These are phyloP conservation scores for Wickerhamomyces rabaulensis DNA, from an alignment of 805 yeast species.

Conservation along the genomic window DNA sequence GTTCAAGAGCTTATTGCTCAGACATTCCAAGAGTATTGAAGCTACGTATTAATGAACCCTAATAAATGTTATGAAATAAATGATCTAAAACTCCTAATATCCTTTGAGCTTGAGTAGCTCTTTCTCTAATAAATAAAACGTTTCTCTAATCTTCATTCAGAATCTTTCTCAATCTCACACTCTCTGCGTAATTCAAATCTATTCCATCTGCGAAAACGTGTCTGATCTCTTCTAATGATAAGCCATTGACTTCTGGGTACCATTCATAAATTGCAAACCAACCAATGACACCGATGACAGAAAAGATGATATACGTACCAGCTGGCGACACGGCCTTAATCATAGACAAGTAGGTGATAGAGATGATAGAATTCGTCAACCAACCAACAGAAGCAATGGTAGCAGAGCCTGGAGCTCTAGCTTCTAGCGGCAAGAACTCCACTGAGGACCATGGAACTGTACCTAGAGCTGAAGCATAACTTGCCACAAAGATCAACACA, in stretches of 20 bases:
- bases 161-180: background rate
- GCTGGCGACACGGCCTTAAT: slow-evolving; percentile 26
- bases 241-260: slow-evolving; percentile 42
- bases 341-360: slow-evolving; percentile 31
- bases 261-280: slow-evolving; percentile 35
- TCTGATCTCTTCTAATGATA: slow-evolving; percentile 38
- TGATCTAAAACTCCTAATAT: background rate
- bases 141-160: background rate
- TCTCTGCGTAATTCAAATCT: slow-evolving; percentile 27
- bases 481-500: slow-evolving; percentile 32
- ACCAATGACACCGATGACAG: slow-evolving; percentile 26
- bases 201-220: slow-evolving; percentile 35
- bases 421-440: slow-evolving; percentile 37
- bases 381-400: slow-evolving; percentile 38
- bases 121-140: no score
- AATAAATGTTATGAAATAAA: background rate
- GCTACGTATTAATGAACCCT: background rate
- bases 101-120: background rate
- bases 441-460: slow-evolving; percentile 42
- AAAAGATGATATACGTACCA: slow-evolving; percentile 31
- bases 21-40: slow-evolving; percentile 4
- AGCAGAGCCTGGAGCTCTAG: slow-evolving; percentile 38
- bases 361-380: slow-evolving; percentile 33
- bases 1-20: slow-evolving; percentile 16
- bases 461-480: slow-evolving; percentile 40